Percentiles rank a stretch among this genome's conserved stretches.
These are phyloP conservation scores for Lolium perenne DNA, from an alignment of 176 grass and related monocot species.

Conservation along the genomic window DNA sequence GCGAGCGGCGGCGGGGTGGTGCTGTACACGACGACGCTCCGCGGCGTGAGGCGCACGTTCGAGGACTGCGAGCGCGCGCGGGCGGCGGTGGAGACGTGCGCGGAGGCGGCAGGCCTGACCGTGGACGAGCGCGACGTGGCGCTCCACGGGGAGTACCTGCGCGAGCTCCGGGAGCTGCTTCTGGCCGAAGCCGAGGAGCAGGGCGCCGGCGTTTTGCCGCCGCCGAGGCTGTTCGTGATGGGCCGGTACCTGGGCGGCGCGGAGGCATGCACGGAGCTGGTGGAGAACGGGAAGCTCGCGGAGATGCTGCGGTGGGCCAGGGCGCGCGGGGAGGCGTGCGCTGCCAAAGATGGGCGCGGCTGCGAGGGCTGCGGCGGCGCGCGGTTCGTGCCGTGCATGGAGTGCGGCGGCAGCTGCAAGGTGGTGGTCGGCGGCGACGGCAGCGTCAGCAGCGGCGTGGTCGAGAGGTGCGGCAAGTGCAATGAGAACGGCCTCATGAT, in stretches of 20 bases:
- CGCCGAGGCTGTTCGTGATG: constrained; percentile 77
- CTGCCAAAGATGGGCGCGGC: constrained; percentile 57
- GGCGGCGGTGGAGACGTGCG: constrained; percentile 63
- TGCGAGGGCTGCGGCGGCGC: constrained; percentile 85
- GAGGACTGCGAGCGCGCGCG: constrained; percentile 88
- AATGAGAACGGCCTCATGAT: constrained; percentile 91
- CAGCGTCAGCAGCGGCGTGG: constrained; percentile 13
- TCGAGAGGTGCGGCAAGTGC: constrained; percentile 72
- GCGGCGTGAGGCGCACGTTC: constrained; percentile 89
- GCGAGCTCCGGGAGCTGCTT: constrained; percentile 75
- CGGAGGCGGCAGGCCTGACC: constrained; percentile 46
- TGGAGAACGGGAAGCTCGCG: constrained; percentile 67
- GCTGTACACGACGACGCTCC: constrained; percentile 91
- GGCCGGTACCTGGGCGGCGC: constrained; percentile 84
- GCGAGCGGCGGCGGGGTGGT: constrained; percentile 72
- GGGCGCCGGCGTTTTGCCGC: constrained; percentile 33
- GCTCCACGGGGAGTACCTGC: constrained; percentile 76
- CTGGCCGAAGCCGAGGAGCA: constrained; percentile 35
- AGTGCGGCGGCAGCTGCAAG: constrained; percentile 88
- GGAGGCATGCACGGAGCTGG: constrained; percentile 56
- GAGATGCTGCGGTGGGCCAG: constrained; percentile 81
- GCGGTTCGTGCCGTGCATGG: constrained; percentile 82
- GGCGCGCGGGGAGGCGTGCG: constrained; percentile 49
- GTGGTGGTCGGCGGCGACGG: constrained; percentile 43
- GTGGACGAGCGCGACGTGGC: constrained; percentile 86